Percentiles rank a stretch among this genome's conserved stretches.
phyloP scores from a whole-genome alignment of 2,329 filamentous ascomycete genomes.

The Fusarium newnesense region DNA sequence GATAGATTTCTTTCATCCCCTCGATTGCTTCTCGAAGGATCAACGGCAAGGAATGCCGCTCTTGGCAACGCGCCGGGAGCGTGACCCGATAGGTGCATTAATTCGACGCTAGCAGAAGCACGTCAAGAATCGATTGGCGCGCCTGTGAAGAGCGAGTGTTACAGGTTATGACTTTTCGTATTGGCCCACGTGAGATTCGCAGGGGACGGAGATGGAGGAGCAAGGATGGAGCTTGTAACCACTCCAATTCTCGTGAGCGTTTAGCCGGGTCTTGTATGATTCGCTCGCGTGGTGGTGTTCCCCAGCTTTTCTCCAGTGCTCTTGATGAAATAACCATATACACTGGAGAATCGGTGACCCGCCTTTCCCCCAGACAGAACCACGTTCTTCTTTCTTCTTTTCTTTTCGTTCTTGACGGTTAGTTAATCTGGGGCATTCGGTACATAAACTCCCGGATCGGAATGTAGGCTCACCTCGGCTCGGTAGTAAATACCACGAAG shows the following conservation, averaged over 20 bases:
- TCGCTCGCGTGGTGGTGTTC: slow-evolving; percentile 6
- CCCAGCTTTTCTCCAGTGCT: slow-evolving; percentile 23
- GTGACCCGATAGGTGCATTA: slow-evolving; percentile 25
- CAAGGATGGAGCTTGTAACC: neutral
- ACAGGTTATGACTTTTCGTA: slow-evolving; percentile 4
- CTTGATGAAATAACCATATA: slow-evolving; percentile 19
- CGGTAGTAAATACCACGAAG: neutral
- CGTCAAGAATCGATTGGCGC: slow-evolving; percentile 9
- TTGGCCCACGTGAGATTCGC: slow-evolving; percentile 14
- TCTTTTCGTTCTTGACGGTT: rapidly evolving
- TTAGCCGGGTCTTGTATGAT: slow-evolving; percentile 13
- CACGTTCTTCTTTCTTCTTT: rapidly evolving
- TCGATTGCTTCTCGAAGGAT: slow-evolving; percentile 12
- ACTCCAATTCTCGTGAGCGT: slow-evolving; percentile 15
- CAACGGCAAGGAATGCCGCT: slow-evolving; percentile 24
- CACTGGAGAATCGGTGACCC: slow-evolving; percentile 7
- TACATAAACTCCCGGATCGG: neutral
- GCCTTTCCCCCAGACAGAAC: neutral
- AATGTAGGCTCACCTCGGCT: neutral
- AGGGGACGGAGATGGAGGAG: neutral
- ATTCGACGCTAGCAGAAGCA: neutral
- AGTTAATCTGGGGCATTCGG: neutral
- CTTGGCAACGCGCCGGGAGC: neutral
- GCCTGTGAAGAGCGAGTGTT: slow-evolving; percentile 10
- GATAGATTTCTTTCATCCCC: rapidly evolving